Evolutionary conservation across 257 asterid species (phyloP).

Genomic region (Paraleonurus japonicus): DNA sequence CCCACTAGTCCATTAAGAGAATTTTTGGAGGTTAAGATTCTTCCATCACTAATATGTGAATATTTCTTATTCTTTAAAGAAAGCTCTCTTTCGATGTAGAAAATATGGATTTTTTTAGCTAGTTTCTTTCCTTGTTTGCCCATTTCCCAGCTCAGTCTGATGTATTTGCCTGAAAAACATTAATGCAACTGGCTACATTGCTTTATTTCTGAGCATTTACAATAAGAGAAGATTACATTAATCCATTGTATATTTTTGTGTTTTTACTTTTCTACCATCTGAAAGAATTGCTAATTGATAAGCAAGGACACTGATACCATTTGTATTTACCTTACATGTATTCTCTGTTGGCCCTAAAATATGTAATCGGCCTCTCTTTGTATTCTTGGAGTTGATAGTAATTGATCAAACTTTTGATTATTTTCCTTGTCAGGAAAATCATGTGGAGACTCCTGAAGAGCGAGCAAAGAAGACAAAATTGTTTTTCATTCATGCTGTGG

Average conservation of each 20-base stretch:
- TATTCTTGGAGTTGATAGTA: constrained; percentile 4
- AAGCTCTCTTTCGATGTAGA: not conserved
- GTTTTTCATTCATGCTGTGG: constrained; percentile 72
- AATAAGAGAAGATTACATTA: not conserved
- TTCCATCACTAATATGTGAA: not conserved
- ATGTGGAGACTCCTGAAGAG: constrained; percentile 60
- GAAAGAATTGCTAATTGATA: not conserved
- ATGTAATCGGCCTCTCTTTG: not conserved
- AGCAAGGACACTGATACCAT: not conserved
- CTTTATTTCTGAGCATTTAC: constrained; percentile 1
- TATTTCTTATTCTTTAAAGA: constrained; percentile 10
- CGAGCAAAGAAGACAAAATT: constrained; percentile 61
- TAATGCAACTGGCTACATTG: constrained; percentile 8
- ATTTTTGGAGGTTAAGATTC: constrained; percentile 10
- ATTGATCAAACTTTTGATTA: constrained; percentile 1
- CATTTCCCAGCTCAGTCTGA: not conserved
- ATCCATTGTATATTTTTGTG: not conserved
- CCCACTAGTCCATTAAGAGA: constrained; percentile 19
- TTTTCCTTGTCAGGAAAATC: constrained; percentile 57
- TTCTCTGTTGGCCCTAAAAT: constrained; percentile 5
- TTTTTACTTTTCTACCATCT: not conserved
- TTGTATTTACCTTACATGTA: not conserved
- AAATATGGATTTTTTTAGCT: not conserved
- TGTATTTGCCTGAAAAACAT: not conserved
- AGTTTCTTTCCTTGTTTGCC: not conserved